These are phyloP conservation scores for Pythium brachiatum DNA, from an alignment of 352 stramenopile genomes.

Conservation along the genomic window DNA sequence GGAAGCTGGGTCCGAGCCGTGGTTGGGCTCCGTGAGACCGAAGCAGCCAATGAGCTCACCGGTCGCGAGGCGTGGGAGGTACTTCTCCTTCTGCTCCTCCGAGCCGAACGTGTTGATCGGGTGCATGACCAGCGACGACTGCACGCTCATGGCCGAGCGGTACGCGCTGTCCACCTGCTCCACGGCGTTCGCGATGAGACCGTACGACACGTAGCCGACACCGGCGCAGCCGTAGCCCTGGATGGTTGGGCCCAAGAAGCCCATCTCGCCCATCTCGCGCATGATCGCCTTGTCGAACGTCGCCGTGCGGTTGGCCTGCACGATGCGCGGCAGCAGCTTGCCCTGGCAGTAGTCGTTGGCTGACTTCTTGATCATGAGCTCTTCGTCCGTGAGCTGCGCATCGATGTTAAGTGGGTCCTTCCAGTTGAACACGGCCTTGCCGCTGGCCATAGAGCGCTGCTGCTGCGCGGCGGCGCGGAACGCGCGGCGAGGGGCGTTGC, in stretches of 20 bases:
- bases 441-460: constrained; percentile 38
- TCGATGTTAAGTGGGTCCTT: constrained; percentile 78
- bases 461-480: constrained; percentile 21
- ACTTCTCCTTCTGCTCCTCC: constrained; percentile 94
- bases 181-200: constrained; percentile 95
- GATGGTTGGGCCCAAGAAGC: constrained; percentile 94
- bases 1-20: constrained; percentile 94
- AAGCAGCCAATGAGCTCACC: constrained; percentile 98
- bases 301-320: constrained; percentile 94
- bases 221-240: constrained; percentile 94
- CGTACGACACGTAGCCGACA: constrained; percentile 96
- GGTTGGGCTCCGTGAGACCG: constrained; percentile 97
- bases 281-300: constrained; percentile 94
- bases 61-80: constrained; percentile 92
- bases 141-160: constrained; percentile 96
- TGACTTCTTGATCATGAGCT: constrained; percentile 92
- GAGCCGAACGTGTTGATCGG: constrained; percentile 97
- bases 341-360: constrained; percentile 92
- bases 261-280: constrained; percentile 92
- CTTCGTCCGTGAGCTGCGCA: constrained; percentile 86
- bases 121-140: constrained; percentile 98
- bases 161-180: constrained; percentile 97
- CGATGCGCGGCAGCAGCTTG: constrained; percentile 92
- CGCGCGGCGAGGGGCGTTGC: constrained; percentile 25
- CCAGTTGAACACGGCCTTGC: constrained; percentile 69